These are phyloP conservation scores for Fusarium sp. DNA, from an alignment of 2,329 filamentous ascomycete genomes.

Conservation along the genomic window DNA sequence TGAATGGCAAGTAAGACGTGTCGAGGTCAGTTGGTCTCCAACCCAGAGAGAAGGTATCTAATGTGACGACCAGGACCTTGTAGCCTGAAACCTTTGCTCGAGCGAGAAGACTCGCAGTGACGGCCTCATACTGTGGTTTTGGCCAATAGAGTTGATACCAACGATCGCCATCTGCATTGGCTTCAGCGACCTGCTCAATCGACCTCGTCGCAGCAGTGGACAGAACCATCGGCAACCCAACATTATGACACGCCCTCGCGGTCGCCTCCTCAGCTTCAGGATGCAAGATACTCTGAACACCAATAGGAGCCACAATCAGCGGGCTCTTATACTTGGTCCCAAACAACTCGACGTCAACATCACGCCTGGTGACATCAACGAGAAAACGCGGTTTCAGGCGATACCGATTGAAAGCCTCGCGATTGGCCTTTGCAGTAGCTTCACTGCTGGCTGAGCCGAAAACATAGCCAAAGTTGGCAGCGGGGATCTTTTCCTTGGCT, in stretches of 20 bases:
- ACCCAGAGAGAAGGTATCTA: slow-evolving; percentile 76
- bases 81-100: slow-evolving; percentile 72
- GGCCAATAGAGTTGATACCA: slow-evolving; percentile 81
- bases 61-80: slow-evolving; percentile 75
- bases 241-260: slow-evolving; percentile 69
- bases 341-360: slow-evolving; percentile 65
- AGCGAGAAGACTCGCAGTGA: slow-evolving; percentile 71
- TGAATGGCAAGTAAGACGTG: slow-evolving; percentile 69
- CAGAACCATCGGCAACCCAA: slow-evolving; percentile 73
- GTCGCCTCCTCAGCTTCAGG: slow-evolving; percentile 71
- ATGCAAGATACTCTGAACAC: slow-evolving; percentile 76
- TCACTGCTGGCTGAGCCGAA: slow-evolving; percentile 71
- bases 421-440: slow-evolving; percentile 70
- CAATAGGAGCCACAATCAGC: slow-evolving; percentile 73
- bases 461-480: slow-evolving; percentile 65
- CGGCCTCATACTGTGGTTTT: slow-evolving; percentile 69
- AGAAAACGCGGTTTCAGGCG: slow-evolving; percentile 65
- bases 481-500: slow-evolving; percentile 30
- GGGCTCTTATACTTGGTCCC: slow-evolving; percentile 57
- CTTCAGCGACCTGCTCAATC: slow-evolving; percentile 74
- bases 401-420: slow-evolving; percentile 65
- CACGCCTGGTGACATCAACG: slow-evolving; percentile 54
- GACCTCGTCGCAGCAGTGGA: slow-evolving; percentile 71
- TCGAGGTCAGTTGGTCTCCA: slow-evolving; percentile 79
- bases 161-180: slow-evolving; percentile 65